Conservation (phyloP, 495 filamentous ascomycete species). For the Cercophora scortea region DNA sequence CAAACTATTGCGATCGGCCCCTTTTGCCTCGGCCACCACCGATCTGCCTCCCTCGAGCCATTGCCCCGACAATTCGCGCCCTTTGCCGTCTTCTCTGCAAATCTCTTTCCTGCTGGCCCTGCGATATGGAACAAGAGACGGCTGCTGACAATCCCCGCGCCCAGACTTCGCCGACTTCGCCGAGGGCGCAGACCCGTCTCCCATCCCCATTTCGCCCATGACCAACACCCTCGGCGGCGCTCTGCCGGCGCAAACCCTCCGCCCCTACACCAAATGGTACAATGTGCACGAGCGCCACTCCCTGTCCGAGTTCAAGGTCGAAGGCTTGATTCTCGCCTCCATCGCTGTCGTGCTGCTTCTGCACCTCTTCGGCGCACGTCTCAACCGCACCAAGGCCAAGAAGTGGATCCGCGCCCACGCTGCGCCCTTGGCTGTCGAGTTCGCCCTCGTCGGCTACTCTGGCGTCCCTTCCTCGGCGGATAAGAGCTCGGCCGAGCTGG, state of each 20-base stretch:
- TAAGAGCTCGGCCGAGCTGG: slow-evolving; percentile 35
- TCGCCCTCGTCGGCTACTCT: slow-evolving; percentile 78
- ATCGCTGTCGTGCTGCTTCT: slow-evolving; percentile 65
- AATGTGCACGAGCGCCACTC: slow-evolving; percentile 85
- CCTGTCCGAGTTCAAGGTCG: slow-evolving; percentile 73
- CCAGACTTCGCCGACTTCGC: slow-evolving; percentile 77
- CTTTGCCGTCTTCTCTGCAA: no score
- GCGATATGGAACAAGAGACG: background rate
- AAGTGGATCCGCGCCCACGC: slow-evolving; percentile 72
- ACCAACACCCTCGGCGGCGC: slow-evolving; percentile 30
- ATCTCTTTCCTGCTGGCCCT: no score
- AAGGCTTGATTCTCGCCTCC: slow-evolving; percentile 71
- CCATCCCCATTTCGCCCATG: slow-evolving; percentile 25
- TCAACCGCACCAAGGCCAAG: slow-evolving; percentile 72
- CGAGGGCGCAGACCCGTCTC: slow-evolving; percentile 55
- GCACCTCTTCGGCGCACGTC: slow-evolving; percentile 73
- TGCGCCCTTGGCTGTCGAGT: slow-evolving; percentile 68
- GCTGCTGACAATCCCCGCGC: background rate
- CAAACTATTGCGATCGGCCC: no score
- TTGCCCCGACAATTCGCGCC: no score
- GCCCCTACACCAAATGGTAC: slow-evolving; percentile 90
- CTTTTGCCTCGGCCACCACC: no score
- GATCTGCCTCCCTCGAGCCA: no score
- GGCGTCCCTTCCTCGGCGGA: slow-evolving; percentile 31
- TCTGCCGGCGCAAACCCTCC: slow-evolving; percentile 39